Evolutionary conservation across 352 stramenopile genomes (phyloP).

Genomic region (Globisporangium yorkense): DNA sequence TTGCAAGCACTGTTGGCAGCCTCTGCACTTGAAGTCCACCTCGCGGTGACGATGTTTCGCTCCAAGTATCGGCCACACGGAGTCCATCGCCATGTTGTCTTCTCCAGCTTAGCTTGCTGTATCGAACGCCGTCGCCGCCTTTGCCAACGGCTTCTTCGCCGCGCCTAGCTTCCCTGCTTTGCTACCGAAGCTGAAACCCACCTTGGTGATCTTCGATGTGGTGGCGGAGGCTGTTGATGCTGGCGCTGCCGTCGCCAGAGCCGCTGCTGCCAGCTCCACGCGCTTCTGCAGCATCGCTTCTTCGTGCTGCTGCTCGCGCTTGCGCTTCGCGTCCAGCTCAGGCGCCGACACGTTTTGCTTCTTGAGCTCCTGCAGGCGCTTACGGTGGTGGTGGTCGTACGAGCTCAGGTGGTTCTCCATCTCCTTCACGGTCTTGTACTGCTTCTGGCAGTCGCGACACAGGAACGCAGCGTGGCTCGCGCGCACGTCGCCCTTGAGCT

Average conservation of each 20-base stretch:
- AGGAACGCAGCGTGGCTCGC: conserved; percentile 49
- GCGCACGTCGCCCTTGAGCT: conserved; percentile 25
- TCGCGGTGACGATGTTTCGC: too few species aligned
- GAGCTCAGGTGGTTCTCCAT: conserved; percentile 73
- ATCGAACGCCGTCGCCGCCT: conserved; percentile 4
- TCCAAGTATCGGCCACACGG: too few species aligned
- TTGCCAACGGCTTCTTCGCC: conserved; percentile 7
- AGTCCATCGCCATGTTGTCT: too few species aligned
- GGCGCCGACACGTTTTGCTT: conserved; percentile 12
- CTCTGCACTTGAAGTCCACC: too few species aligned
- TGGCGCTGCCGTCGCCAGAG: background rate
- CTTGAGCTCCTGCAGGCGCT: conserved; percentile 36
- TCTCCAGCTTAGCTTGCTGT: background rate
- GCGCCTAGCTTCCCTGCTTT: conserved; percentile 12
- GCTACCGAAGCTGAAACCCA: conserved; percentile 28
- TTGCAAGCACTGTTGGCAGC: too few species aligned
- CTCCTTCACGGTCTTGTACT: conserved; percentile 64
- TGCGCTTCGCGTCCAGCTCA: conserved; percentile 26
- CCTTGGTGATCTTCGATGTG: conserved; percentile 8
- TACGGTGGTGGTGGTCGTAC: conserved; percentile 72
- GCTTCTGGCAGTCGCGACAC: conserved; percentile 53
- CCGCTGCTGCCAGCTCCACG: conserved; percentile 21
- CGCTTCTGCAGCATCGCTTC: conserved; percentile 27
- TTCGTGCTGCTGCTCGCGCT: conserved; percentile 29
- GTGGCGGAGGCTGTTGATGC: background rate